Evolutionary conservation across 2,329 filamentous ascomycete genomes (phyloP).

Genomic region (Chaetothyriales sp.): DNA sequence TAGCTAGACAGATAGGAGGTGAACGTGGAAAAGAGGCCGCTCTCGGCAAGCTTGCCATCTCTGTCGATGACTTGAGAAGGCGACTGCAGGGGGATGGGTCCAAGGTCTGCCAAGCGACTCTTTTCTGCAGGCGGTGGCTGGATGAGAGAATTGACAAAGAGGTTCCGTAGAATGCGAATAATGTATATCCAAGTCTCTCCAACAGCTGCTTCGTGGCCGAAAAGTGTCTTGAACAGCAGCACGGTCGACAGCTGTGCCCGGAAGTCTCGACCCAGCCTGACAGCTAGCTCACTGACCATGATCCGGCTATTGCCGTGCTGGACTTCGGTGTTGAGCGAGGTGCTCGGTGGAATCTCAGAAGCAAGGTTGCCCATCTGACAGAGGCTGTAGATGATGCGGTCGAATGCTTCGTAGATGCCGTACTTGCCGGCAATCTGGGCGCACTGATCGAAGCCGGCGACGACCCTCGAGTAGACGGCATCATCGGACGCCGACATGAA

Average conservation of each 20-base stretch:
- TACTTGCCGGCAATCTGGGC: conserved; percentile 83
- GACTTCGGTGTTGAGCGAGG: conserved; percentile 83
- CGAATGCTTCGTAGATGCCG: conserved; percentile 68
- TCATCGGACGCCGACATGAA: conserved; percentile 99
- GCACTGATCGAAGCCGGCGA: conserved; percentile 91
- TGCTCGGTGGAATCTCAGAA: conserved; percentile 62
- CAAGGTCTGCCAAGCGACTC: conserved; percentile 38
- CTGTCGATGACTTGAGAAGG: conserved; percentile 89
- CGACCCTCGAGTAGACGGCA: conserved; percentile 81
- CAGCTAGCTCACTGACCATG: conserved; percentile 96
- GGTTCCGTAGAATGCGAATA: conserved; percentile 81
- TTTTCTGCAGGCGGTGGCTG: conserved; percentile 45
- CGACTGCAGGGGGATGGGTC: conserved; percentile 74
- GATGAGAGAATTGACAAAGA: conserved; percentile 90
- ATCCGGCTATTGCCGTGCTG: conserved; percentile 83
- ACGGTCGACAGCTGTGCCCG: conserved; percentile 86
- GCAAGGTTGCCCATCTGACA: conserved; percentile 82
- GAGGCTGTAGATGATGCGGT: conserved; percentile 82
- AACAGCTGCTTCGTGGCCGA: conserved; percentile 67
- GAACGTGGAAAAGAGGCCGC: conserved; percentile 82
- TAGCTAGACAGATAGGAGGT: conserved; percentile 98
- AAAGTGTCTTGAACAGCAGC: conserved; percentile 86
- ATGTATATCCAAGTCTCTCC: conserved; percentile 49
- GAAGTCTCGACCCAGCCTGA: conserved; percentile 87
- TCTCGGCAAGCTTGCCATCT: conserved; percentile 61